Evolutionary conservation across 106 monocot genomes (phyloP).

Genomic region (Amphibolis antarctica): DNA sequence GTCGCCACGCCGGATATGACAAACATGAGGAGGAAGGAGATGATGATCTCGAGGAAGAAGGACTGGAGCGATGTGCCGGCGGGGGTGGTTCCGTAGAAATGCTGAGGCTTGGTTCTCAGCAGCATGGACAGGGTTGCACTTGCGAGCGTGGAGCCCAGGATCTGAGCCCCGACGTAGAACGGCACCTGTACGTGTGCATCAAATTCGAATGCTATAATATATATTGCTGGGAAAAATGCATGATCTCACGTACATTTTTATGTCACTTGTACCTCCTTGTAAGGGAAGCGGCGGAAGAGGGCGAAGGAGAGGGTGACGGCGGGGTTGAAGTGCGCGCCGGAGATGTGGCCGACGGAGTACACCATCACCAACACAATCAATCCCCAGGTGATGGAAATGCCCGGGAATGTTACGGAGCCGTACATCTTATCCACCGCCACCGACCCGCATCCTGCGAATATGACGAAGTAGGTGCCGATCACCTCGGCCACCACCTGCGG

Average conservation of each 20-base stretch:
- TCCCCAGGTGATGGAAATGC: constrained; percentile 25
- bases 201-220: too few relatives aligned
- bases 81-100: constrained; percentile 19
- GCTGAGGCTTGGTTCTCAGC: background rate
- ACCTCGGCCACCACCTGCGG: constrained; percentile 27
- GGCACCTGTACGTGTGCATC: constrained; percentile 12
- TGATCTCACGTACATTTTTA: too few relatives aligned
- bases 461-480: constrained; percentile 25
- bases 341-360: constrained; percentile 34
- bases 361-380: constrained; percentile 32
- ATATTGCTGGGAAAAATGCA: too few relatives aligned
- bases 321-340: constrained; percentile 37
- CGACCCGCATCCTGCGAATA: constrained; percentile 32
- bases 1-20: constrained; percentile 27
- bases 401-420: constrained; percentile 25
- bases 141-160: constrained; percentile 13
- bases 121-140: constrained; percentile 6
- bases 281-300: constrained; percentile 15
- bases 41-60: constrained; percentile 18
- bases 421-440: constrained; percentile 24
- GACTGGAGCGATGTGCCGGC: constrained; percentile 15
- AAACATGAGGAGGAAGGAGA: constrained; percentile 24
- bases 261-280: constrained; percentile 19
- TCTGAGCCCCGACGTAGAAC: constrained; percentile 10
- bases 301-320: constrained; percentile 33